Conservation (phyloP, 1,139 yeast species). For the Yamadazyma conglobata region DNA sequence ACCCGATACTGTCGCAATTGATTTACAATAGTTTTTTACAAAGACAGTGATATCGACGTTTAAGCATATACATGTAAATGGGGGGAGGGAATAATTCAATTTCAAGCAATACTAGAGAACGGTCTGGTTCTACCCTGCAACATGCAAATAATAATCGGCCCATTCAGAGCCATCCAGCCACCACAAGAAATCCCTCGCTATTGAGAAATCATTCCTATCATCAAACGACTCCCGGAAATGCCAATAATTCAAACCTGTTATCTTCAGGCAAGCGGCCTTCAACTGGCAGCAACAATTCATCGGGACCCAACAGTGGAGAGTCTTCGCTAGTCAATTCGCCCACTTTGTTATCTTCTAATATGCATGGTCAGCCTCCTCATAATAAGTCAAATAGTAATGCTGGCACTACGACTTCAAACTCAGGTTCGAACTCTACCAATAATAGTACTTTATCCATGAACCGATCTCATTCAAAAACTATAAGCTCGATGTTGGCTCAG, state of each 20-base stretch:
- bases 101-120: slow-evolving; percentile 4
- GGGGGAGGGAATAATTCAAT: slow-evolving; percentile 1
- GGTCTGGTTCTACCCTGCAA: slow-evolving; percentile 9
- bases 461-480: slow-evolving; percentile 12
- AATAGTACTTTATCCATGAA: slow-evolving; percentile 1
- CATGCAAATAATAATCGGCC: slow-evolving; percentile 6
- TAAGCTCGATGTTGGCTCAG: slow-evolving; percentile 16
- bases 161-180: slow-evolving; percentile 12
- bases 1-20: too few species aligned
- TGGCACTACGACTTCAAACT: background rate
- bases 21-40: too few species aligned
- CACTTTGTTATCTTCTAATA: slow-evolving; percentile 7
- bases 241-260: too few species aligned
- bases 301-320: slow-evolving; percentile 13
- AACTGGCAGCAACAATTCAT: slow-evolving; percentile 8
- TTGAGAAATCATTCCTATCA: slow-evolving; percentile 19
- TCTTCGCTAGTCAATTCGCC: slow-evolving; percentile 12
- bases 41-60: too few species aligned
- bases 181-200: slow-evolving; percentile 20
- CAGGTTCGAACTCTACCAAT: background rate
- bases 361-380: slow-evolving; percentile 1
- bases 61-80: too few species aligned
- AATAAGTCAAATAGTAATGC: background rate
- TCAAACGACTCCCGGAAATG: slow-evolving; percentile 3
- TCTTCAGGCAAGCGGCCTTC: slow-evolving; percentile 7